Conservation (phyloP, 179 eudicot species). For the Sideroxylon spinosum region DNA sequence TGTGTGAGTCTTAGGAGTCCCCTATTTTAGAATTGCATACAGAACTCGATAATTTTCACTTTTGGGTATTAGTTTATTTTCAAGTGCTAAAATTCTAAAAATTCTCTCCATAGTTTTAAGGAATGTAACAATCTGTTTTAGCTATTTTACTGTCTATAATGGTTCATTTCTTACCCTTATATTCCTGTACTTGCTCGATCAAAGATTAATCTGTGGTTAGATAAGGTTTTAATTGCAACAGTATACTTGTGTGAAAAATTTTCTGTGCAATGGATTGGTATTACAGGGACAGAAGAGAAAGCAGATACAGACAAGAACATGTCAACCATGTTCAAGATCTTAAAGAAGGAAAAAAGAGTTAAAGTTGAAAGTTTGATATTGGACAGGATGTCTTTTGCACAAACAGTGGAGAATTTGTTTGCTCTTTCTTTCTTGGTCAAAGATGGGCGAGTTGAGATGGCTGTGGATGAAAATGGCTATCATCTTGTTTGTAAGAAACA, state of each 20-base stretch:
- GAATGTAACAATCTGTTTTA: background rate
- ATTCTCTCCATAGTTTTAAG: background rate
- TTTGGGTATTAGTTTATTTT: background rate
- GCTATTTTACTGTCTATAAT: background rate
- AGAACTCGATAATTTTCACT: background rate
- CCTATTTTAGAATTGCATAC: too few species aligned
- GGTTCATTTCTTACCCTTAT: background rate
- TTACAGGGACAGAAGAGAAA: conserved; percentile 20
- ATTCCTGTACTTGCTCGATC: background rate
- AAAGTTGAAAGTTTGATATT: conserved; percentile 40
- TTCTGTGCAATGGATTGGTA: conserved; percentile 18
- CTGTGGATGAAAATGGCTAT: conserved; percentile 32
- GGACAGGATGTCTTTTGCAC: conserved; percentile 54
- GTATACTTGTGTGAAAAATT: background rate
- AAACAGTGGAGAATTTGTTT: conserved; percentile 61
- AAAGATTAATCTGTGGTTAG: background rate
- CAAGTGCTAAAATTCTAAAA: background rate
- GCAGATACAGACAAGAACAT: conserved; percentile 54
- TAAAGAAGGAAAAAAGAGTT: conserved; percentile 32
- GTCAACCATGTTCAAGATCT: conserved; percentile 43
- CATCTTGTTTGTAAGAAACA: conserved; percentile 47
- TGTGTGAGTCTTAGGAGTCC: background rate
- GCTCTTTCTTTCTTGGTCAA: conserved; percentile 57
- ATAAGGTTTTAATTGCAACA: background rate
- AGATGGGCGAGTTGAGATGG: conserved; percentile 49